phyloP scores from a whole-genome alignment of 2,329 filamentous ascomycete species.

The Pseudocercospora vitis region DNA sequence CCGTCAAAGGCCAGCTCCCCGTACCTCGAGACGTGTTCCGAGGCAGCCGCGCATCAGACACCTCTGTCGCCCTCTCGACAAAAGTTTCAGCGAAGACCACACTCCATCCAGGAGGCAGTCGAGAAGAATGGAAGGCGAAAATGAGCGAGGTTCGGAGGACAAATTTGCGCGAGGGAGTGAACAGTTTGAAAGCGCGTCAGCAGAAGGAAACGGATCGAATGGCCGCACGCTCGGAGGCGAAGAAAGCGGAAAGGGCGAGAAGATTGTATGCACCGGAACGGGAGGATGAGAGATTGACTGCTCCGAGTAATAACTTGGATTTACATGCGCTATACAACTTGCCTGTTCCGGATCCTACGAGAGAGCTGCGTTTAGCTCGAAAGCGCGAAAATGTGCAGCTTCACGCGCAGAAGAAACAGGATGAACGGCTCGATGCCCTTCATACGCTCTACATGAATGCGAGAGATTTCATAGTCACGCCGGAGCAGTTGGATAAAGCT shows the following conservation, averaged over 20 bases:
- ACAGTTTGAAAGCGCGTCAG: conserved; percentile 68
- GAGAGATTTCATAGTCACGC: conserved; percentile 79
- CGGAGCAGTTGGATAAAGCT: conserved; percentile 70
- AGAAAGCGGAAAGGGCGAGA: conserved; percentile 52
- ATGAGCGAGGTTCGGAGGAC: conserved; percentile 71
- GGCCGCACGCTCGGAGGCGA: conserved; percentile 46
- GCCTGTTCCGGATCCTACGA: conserved; percentile 59
- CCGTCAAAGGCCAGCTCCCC: conserved; percentile 76
- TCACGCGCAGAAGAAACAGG: conserved; percentile 25
- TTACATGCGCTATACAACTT: conserved; percentile 37
- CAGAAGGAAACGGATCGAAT: conserved; percentile 43
- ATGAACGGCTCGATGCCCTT: conserved; percentile 59
- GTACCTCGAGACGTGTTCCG: conserved; percentile 77
- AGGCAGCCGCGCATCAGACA: conserved; percentile 47
- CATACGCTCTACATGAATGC: conserved; percentile 91
- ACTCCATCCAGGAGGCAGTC: conserved; percentile 44
- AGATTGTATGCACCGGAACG: conserved; percentile 65
- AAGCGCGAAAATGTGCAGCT: conserved; percentile 30
- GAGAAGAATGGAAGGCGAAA: conserved; percentile 65
- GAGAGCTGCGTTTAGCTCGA: conserved; percentile 56
- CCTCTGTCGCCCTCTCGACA: conserved; percentile 27
- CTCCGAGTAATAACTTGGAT: conserved; percentile 56
- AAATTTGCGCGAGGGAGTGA: conserved; percentile 70
- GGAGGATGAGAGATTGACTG: conserved; percentile 75
- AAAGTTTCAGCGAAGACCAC: conserved; percentile 23